phyloP scores from a whole-genome alignment of 2,329 filamentous ascomycete species.

The Diplodia sapinea region DNA sequence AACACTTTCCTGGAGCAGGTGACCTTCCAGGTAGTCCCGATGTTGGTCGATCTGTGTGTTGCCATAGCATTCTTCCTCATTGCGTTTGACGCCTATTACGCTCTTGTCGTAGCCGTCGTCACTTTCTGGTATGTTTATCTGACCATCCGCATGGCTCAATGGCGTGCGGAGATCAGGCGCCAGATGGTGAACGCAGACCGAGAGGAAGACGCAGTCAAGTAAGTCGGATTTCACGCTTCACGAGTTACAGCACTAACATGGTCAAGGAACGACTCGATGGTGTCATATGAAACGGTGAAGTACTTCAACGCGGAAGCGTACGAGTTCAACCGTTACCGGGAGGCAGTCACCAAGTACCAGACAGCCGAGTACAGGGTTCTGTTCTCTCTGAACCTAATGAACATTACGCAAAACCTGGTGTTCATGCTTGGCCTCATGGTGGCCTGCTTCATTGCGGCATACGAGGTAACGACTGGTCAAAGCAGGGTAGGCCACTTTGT shows the following conservation, averaged over 20 bases:
- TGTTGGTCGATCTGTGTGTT: constrained; percentile 87
- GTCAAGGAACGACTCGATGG: constrained; percentile 86
- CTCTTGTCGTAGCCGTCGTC: constrained; percentile 84
- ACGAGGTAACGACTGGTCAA: constrained; percentile 67
- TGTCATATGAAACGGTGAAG: constrained; percentile 86
- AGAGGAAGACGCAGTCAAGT: constrained; percentile 95
- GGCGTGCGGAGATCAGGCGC: constrained; percentile 85
- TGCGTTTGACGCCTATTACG: constrained; percentile 85
- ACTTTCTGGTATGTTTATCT: constrained; percentile 97
- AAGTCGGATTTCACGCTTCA: constrained; percentile 41
- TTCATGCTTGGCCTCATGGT: constrained; percentile 69
- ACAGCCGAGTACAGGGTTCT: constrained; percentile 63
- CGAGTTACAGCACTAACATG: constrained; percentile 36
- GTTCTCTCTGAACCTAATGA: constrained; percentile 64
- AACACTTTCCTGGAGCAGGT: constrained; percentile 96
- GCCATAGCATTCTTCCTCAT: constrained; percentile 82
- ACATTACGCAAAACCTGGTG: constrained; percentile 67
- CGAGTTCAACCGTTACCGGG: constrained; percentile 63
- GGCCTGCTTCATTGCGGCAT: constrained; percentile 72
- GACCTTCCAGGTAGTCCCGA: constrained; percentile 93
- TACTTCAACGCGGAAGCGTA: constrained; percentile 67
- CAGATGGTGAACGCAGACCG: constrained; percentile 94
- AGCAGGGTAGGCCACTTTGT: constrained; percentile 72
- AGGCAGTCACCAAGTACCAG: constrained; percentile 63
- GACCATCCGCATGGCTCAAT: constrained; percentile 94